Conservation (phyloP, 163 green algal species). For the Trebouxia gelatinosa region DNA sequence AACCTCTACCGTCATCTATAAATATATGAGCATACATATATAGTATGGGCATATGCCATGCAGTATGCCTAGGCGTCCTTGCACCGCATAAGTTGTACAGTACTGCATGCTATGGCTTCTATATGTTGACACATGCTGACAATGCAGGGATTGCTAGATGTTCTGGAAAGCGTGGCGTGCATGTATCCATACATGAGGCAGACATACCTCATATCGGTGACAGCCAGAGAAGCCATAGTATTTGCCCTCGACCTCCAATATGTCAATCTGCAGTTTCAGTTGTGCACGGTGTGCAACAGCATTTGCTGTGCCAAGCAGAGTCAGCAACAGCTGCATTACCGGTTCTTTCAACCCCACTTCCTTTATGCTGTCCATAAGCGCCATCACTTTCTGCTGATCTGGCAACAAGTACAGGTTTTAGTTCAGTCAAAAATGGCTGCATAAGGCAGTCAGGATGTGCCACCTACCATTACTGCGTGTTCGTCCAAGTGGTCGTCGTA, state of each 20-base stretch:
- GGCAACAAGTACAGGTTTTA: conserved; percentile 2
- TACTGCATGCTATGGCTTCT: background rate
- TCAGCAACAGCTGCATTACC: conserved; percentile 32
- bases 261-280: conserved; percentile 54
- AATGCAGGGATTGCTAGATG: background rate
- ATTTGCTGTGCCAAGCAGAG: background rate
- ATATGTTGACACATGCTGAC: background rate
- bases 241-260: conserved; percentile 86
- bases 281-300: background rate
- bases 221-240: conserved; percentile 92
- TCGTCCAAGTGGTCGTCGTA: conserved; percentile 55
- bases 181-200: background rate
- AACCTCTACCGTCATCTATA: too few species aligned
- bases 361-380: conserved; percentile 71
- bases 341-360: conserved; percentile 75
- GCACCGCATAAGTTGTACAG: background rate
- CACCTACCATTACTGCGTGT: conserved; percentile 58
- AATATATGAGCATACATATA: too few species aligned
- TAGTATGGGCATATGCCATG: too few species aligned
- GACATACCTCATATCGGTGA: conserved; percentile 67
- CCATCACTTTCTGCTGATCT: conserved; percentile 75
- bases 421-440: background rate
- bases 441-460: background rate
- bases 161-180: background rate
- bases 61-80: too few species aligned